Conservation (phyloP, 768 basidiomycete species). For the Tulasnella sp. region DNA sequence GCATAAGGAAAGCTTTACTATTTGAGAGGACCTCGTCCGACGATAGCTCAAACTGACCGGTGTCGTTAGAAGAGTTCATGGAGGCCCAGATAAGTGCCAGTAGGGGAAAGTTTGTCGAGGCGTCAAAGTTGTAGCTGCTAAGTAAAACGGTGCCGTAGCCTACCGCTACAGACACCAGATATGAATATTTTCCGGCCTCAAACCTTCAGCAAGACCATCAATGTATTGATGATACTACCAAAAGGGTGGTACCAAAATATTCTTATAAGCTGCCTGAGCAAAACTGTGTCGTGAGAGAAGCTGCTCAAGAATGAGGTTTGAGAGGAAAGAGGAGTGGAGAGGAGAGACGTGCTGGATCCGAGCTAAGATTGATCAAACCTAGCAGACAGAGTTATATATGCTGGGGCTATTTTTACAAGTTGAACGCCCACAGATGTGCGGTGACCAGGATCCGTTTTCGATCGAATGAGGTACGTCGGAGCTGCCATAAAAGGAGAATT, state of each 20-base stretch:
- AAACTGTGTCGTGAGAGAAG: background rate
- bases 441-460: background rate
- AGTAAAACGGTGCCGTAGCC: background rate
- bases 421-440: background rate
- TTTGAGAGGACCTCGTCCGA: background rate
- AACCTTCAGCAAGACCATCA: slow-evolving; percentile 1
- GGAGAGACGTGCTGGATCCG: too few relatives aligned
- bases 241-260: background rate
- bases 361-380: background rate
- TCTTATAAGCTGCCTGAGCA: slow-evolving; percentile 2
- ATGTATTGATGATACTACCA: background rate
- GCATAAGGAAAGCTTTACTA: too few relatives aligned
- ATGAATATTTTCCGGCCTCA: slow-evolving; percentile 6
- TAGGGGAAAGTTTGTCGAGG: too few relatives aligned
- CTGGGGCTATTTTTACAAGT: too few relatives aligned
- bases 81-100: too few relatives aligned
- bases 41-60: background rate
- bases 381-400: background rate
- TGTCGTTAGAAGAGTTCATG: background rate
- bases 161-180: background rate
- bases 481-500: background rate
- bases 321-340: background rate
- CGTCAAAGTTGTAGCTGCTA: background rate
- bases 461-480: background rate
- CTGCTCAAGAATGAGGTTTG: background rate